Evolutionary conservation across 495 filamentous ascomycete genomes (phyloP).

Genomic region (Penicillium salamii): DNA sequence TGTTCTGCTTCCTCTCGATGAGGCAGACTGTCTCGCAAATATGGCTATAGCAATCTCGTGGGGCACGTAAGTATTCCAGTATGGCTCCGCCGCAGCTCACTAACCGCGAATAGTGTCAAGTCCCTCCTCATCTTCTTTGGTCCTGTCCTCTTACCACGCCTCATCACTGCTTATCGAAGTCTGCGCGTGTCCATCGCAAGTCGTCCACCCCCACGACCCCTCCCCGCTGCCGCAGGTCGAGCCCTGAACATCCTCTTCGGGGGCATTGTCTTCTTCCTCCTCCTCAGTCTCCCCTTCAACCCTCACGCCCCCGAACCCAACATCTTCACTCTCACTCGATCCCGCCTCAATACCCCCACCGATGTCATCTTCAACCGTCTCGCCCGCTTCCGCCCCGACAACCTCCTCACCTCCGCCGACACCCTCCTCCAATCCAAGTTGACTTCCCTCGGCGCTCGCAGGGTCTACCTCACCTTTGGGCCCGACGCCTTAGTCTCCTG

Average conservation of each 20-base stretch:
- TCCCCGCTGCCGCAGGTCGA: slow-evolving; percentile 40
- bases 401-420: slow-evolving; percentile 58
- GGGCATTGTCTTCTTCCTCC: slow-evolving; percentile 53
- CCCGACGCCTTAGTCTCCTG: slow-evolving; percentile 68
- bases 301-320: slow-evolving; percentile 61
- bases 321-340: slow-evolving; percentile 73
- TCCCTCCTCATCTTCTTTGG: slow-evolving; percentile 82
- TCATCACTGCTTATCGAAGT: slow-evolving; percentile 67
- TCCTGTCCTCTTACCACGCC: slow-evolving; percentile 74
- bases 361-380: slow-evolving; percentile 86
- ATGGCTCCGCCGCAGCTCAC: slow-evolving; percentile 6
- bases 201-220: slow-evolving; percentile 53
- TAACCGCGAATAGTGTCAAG: slow-evolving; percentile 55
- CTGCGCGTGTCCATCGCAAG: slow-evolving; percentile 53
- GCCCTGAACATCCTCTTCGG: slow-evolving; percentile 62
- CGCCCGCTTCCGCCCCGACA: slow-evolving; percentile 52
- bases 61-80: slow-evolving; percentile 34
- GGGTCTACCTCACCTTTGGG: slow-evolving; percentile 81
- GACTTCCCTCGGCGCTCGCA: slow-evolving; percentile 64
- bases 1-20: background rate
- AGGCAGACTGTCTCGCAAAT: background rate
- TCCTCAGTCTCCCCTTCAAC: slow-evolving; percentile 66
- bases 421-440: slow-evolving; percentile 63
- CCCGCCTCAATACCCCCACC: slow-evolving; percentile 77
- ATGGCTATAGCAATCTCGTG: slow-evolving; percentile 37